Evolutionary conservation across 2,329 filamentous ascomycete species (phyloP), one percentile per base, ranked within the genome.

Genomic region (Clonostachys rhizophaga): DNA sequence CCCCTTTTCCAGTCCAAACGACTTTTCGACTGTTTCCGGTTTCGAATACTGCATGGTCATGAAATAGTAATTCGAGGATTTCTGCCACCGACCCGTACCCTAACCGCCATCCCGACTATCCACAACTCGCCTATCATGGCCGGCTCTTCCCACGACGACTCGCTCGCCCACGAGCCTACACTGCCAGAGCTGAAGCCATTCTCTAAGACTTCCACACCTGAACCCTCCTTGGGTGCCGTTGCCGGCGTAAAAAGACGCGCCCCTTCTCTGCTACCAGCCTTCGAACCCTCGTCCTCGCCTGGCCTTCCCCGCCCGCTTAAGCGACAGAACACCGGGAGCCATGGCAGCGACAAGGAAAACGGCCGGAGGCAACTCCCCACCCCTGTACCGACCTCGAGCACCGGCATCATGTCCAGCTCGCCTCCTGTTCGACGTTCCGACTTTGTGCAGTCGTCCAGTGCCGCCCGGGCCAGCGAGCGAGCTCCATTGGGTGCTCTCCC

Each of bases 311-410:
- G 85, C 47, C 78, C 85, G 7, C 63, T 71, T 43, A 91, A 91
- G 71, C 82, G 86, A 62, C 86, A 84, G 60, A 79, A 78, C 42
- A 60, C 64, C 12, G 33, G 34, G 18, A 16, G 20, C 35, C 6
- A 16, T 35, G 24, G 43, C 43, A n/a, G n/a, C 17, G 61, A 69
- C 47, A 70, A 61, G 36, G 61, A 69, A 49, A 70, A 69, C 55
- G 36, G 36, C 36, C 36, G 36, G 14, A n/a, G 36, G 14, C 90
- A 86, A 61, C 97, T 97, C 70, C 94, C 94, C 40, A 97, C 94
- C 4, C 94, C 94, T 2, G 80, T 95, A 51, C 91, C 92, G 17
- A 96, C 92, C 5, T 97, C 94, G 5, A 95, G 90, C 55, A 96
- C 92, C 42, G 89, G 89, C 59, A 89, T 96, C 58, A 74, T 96